Conservation (phyloP, 306 rosid species). For the Potentilla sterilis region DNA sequence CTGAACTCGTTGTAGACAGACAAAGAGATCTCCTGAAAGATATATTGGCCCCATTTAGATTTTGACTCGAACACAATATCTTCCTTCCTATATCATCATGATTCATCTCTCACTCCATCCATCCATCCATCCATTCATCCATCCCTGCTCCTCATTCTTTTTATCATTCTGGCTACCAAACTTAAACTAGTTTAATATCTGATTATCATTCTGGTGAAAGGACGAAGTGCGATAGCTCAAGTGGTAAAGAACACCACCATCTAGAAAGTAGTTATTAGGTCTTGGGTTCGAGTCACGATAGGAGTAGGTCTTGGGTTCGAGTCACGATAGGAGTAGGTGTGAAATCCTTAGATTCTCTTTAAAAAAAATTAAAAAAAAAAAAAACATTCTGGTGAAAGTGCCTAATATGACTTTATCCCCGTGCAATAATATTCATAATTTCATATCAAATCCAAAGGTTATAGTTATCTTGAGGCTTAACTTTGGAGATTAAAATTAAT, state of each 20-base stretch:
- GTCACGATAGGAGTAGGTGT: too few relatives aligned
- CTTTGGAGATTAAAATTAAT: conserved; percentile 22
- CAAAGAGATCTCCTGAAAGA: conserved; percentile 72
- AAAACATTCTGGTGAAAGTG: neutral
- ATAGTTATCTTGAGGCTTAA: conserved; percentile 31
- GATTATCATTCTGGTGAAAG: conserved; percentile 18
- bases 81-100: neutral
- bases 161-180: neutral
- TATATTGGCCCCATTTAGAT: conserved; percentile 49
- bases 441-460: conserved; percentile 21
- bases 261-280: too few relatives aligned
- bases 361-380: too few relatives aligned
- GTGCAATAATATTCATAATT: conserved; percentile 37
- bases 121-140: too few relatives aligned
- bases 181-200: conserved; percentile 33
- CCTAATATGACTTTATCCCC: conserved; percentile 46
- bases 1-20: conserved; percentile 37
- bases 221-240: too few relatives aligned
- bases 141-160: neutral
- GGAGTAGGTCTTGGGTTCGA: too few relatives aligned
- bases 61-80: conserved; percentile 22
- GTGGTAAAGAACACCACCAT: too few relatives aligned
- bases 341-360: too few relatives aligned
- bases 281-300: too few relatives aligned
- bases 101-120: neutral